Percentiles rank a stretch among this genome's conserved stretches.
phyloP scores from a whole-genome alignment of 106 monocot species.

The Chionographis japonica region DNA sequence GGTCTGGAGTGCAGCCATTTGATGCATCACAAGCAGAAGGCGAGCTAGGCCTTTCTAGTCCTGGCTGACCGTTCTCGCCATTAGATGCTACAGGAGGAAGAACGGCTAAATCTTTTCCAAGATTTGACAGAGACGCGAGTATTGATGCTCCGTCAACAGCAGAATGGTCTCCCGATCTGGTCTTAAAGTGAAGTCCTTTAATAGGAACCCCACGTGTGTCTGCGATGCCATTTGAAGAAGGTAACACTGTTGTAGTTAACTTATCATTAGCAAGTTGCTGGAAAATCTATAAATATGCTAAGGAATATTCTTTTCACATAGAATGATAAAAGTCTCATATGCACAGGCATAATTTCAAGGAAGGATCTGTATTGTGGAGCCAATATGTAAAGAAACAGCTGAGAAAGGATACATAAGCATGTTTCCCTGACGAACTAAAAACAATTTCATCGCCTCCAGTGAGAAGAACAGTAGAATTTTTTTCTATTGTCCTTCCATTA shows the following conservation, averaged over 20 bases:
- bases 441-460: conserved; percentile 74
- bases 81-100: conserved; percentile 35
- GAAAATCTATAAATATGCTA: conserved; percentile 48
- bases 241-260: conserved; percentile 11
- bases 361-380: background rate
- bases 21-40: conserved; percentile 37
- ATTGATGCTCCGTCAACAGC: conserved; percentile 85
- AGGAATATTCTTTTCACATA: conserved; percentile 15
- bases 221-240: conserved; percentile 20
- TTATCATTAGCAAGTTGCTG: conserved; percentile 37
- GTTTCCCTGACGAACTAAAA: conserved; percentile 56
- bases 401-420: conserved; percentile 78
- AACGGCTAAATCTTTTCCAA: conserved; percentile 33
- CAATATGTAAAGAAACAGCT: background rate
- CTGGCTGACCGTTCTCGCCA: conserved; percentile 32
- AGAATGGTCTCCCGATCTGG: conserved; percentile 58
- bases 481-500: conserved; percentile 57
- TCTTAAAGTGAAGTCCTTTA: conserved; percentile 42
- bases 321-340: background rate
- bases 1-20: conserved; percentile 16
- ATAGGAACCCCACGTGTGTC: conserved; percentile 20
- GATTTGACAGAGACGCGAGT: conserved; percentile 66
- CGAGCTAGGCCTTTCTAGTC: conserved; percentile 18
- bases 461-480: conserved; percentile 34
- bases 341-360: background rate